Percentiles rank a stretch among this genome's conserved stretches.
phyloP scores from a whole-genome alignment of 1,139 yeast genomes.

The Protomyces lactucae-debilis region DNA sequence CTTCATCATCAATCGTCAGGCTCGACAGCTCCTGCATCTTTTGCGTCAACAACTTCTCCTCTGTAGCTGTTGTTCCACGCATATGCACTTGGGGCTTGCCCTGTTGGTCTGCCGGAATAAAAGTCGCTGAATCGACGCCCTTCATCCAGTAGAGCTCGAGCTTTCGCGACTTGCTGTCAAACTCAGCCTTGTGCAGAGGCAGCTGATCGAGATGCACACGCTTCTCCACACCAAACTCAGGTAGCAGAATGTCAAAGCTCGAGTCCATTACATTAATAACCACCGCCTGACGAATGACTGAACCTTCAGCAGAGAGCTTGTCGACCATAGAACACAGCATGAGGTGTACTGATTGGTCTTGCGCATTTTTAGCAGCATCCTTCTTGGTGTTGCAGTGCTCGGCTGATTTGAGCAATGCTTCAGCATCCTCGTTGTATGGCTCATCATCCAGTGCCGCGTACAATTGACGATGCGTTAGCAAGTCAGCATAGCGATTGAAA shows the following conservation, averaged over 20 bases:
- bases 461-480: conserved; percentile 87
- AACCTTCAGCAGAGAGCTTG: conserved; percentile 63
- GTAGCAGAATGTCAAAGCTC: conserved; percentile 88
- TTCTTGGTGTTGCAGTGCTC: conserved; percentile 94
- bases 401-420: conserved; percentile 70
- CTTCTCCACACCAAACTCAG: conserved; percentile 94
- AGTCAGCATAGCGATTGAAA: conserved; percentile 82
- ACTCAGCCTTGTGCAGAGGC: conserved; percentile 88
- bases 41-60: conserved; percentile 30
- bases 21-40: conserved; percentile 33
- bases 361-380: conserved; percentile 89
- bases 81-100: conserved; percentile 72
- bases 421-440: conserved; percentile 50
- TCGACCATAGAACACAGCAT: conserved; percentile 78
- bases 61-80: conserved; percentile 60
- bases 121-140: conserved; percentile 86
- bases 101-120: conserved; percentile 76
- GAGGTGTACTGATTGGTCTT: conserved; percentile 89
- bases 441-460: conserved; percentile 54
- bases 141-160: conserved; percentile 89
- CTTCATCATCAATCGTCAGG: conserved; percentile 39
- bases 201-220: conserved; percentile 97
- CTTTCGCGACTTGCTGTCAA: conserved; percentile 57
- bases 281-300: conserved; percentile 75
- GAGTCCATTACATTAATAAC: conserved; percentile 92